Conservation (phyloP, 257 asterid genomes). For the Voacanga thouarsii region DNA sequence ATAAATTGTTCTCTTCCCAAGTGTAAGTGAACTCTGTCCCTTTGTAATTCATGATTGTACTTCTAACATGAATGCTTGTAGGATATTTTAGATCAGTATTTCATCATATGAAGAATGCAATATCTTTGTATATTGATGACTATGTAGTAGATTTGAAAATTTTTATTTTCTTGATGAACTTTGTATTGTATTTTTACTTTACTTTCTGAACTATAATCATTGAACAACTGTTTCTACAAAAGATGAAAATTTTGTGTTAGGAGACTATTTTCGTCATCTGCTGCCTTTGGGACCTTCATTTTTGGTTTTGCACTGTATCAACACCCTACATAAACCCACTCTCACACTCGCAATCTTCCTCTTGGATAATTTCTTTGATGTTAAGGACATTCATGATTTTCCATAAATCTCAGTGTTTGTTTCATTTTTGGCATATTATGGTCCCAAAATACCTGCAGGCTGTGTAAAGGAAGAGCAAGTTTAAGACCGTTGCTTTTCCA, state of each 20-base stretch:
- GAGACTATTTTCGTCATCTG: neutral
- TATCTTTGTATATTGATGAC: neutral
- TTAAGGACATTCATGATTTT: neutral
- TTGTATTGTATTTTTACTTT: neutral
- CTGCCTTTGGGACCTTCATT: neutral
- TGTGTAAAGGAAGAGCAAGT: slow-evolving; percentile 2
- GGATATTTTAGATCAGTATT: neutral
- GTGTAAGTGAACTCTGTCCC: neutral
- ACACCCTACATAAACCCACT: neutral
- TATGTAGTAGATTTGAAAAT: neutral
- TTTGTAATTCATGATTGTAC: neutral
- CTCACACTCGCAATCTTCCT: neutral
- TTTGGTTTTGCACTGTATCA: neutral
- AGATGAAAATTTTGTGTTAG: neutral
- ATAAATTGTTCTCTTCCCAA: neutral
- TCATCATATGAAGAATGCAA: neutral
- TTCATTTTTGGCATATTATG: neutral
- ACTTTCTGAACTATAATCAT: neutral
- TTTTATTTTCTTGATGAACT: neutral
- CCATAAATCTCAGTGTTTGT: neutral
- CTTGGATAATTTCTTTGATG: neutral
- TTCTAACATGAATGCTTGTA: neutral
- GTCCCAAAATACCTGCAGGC: slow-evolving; percentile 11
- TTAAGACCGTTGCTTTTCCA: slow-evolving; percentile 16
- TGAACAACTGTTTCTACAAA: neutral